phyloP scores from a whole-genome alignment of 1,284 basidiomycete genomes.

The Boletus subluridellus region DNA sequence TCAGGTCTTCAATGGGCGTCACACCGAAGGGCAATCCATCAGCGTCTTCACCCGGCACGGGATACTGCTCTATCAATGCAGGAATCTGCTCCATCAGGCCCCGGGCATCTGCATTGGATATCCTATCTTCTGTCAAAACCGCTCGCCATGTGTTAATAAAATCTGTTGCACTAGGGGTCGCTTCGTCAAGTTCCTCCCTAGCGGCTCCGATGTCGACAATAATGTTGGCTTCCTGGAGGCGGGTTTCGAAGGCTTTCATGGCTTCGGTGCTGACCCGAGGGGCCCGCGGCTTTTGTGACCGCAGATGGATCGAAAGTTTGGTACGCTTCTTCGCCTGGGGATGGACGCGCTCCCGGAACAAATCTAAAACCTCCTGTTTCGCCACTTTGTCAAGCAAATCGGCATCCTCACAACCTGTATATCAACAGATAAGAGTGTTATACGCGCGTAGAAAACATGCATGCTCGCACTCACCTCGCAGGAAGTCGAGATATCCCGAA shows the following conservation, averaged over 20 bases:
- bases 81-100: conserved; percentile 54
- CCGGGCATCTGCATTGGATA: conserved; percentile 44
- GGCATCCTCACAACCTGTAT: conserved; percentile 27
- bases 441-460: neutral
- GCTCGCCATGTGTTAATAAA: conserved; percentile 58
- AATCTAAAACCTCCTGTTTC: conserved; percentile 73
- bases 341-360: conserved; percentile 74
- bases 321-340: conserved; percentile 65
- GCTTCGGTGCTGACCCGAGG: conserved; percentile 66
- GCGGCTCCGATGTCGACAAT: conserved; percentile 50
- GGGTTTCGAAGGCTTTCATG: conserved; percentile 58
- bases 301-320: conserved; percentile 81
- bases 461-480: conserved; percentile 46
- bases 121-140: conserved; percentile 44
- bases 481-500: conserved; percentile 67
- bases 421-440: neutral
- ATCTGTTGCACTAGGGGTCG: conserved; percentile 45
- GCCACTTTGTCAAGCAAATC: conserved; percentile 43
- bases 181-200: conserved; percentile 43
- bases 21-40: conserved; percentile 50
- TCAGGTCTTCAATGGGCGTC: conserved; percentile 66
- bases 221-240: conserved; percentile 53
- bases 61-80: conserved; percentile 30
- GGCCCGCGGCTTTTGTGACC: conserved; percentile 60
- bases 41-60: conserved; percentile 46